Base-by-base conservation (phyloP, 306 rosid species). In the Hippophae tibetana region DNA sequence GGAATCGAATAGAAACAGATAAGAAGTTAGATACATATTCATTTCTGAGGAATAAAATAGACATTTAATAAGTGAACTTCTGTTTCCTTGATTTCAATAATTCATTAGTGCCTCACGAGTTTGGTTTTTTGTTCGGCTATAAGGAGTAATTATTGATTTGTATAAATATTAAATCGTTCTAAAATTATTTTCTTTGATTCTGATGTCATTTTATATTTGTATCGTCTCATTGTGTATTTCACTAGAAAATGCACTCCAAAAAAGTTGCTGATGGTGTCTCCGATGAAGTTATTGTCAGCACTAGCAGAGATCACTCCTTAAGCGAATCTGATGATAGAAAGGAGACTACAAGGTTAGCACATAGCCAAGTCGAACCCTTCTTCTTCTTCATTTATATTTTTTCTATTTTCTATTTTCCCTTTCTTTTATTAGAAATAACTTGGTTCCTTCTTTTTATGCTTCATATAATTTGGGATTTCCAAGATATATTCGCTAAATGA, bases 231-330 rank as follows among this genome's bases (percentile, higher is more conserved):
- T 52, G 2, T 31, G 25, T 13, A 11, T 5, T 31, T 13, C 65
- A 66, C 42, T 69, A 89, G 97, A 77, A 57, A 60, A 84, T 89
- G 88, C 89, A 86, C 53, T 43, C 62, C 53, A 56, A 40, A 43
- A 77, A 72, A 63, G 59, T 42, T 8, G 31, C 43, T n/a, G 58
- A 56, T 58, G 47, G 9, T 57, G 54, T 79, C 8, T 47, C 62
- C 9, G 68, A 75, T 41, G 81, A 68, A 46, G 56, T 12, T 31
- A 64, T 55, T 42, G 48, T 7, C 13, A 64, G 62, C 7, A 48
- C 72, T 53, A 10, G 63, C 4, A 66, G 14, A 42, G 77, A 68
- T 70, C 46, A 57, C 48, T 56, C 3, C 46, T 56, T 73, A 54
- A 63, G 23, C 47, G 56, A 1, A 54, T 65, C 71, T 10, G 54